Evolutionary conservation across 2,329 filamentous ascomycete species (phyloP).

Genomic region (Verticillium tricorpus): DNA sequence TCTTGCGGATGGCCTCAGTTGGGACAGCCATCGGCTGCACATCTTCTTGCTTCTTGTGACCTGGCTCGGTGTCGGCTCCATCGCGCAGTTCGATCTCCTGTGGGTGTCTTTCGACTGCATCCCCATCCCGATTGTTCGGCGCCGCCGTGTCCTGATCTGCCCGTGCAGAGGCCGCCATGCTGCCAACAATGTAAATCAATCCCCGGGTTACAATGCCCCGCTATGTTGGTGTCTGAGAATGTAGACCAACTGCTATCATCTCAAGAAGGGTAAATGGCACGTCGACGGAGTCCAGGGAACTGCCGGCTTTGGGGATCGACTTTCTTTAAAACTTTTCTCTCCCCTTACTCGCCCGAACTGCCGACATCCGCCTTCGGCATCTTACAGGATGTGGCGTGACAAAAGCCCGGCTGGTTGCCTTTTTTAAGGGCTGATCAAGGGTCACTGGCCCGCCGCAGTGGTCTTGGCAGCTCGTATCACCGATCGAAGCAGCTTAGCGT

Average conservation of each 20-base stretch:
- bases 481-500: not conserved
- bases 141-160: not conserved
- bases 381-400: not conserved
- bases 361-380: not conserved
- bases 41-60: not conserved
- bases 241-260: no score
- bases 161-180: not conserved
- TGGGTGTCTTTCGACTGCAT: not conserved
- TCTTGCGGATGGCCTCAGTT: conserved; percentile 2
- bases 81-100: not conserved
- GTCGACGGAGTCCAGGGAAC: no score
- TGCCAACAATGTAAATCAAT: not conserved
- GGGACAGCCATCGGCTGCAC: conserved; percentile 7
- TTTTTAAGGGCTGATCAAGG: not conserved
- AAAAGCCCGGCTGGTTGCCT: not conserved
- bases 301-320: no score
- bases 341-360: no score
- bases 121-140: not conserved
- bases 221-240: no score
- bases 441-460: not conserved
- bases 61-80: not conserved
- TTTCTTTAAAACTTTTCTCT: no score
- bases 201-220: no score
- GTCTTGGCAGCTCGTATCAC: not conserved
- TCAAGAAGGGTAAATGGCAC: no score